Base-by-base conservation (phyloP, 2,329 filamentous ascomycete genomes). In the Phyllosticta citriasiana region DNA sequence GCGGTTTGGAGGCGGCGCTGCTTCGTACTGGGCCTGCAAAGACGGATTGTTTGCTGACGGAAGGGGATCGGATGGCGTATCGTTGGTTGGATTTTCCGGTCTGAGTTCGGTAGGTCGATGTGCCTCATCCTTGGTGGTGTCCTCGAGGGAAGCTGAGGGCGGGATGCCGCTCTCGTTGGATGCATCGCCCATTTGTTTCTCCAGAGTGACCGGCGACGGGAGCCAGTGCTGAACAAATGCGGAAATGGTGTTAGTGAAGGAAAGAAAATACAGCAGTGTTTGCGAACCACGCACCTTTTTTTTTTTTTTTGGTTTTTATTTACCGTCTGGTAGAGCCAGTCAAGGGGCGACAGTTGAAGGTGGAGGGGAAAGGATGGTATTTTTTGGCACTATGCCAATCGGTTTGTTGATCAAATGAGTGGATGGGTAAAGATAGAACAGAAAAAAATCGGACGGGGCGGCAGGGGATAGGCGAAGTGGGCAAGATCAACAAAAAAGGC, bases 161-260 rank as follows among this genome's bases (percentile, higher is more conserved):
- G 70, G 71, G 51, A 67, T 64, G 65, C 66, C 67, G 40, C 69
- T 63, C 53, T 68, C 68, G 62, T 67, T 63, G 59, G 73, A 70
- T 67, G 73, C 30, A 65, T 76, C 74, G 60, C 73, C 74, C 74
- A 76, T 76, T 64, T 68, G 70, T 64, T 70, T 68, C 62, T 75
- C 71, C 64, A 70, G 67, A 65, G 74, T 64, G 64, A 75, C 62
- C 55, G 74, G 73, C 68, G 76, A 67, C 62, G 73, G 69, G 62
- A 76, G 66, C 74, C 74, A 76, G 72, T 75, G 73, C 63, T 76
- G 73, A 63, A 76, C 66, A 73, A 73, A 76, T 67, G 74, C 65
- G 64, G 72, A 73, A 64, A 72, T 66, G 72, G 75, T 76, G 67
- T 76, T 68, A 76, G 73, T 66, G 69, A 70, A 75, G 33, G 33